phyloP scores from a whole-genome alignment of 23 red algal genomes.

The Gracilaria vermiculophylla region DNA sequence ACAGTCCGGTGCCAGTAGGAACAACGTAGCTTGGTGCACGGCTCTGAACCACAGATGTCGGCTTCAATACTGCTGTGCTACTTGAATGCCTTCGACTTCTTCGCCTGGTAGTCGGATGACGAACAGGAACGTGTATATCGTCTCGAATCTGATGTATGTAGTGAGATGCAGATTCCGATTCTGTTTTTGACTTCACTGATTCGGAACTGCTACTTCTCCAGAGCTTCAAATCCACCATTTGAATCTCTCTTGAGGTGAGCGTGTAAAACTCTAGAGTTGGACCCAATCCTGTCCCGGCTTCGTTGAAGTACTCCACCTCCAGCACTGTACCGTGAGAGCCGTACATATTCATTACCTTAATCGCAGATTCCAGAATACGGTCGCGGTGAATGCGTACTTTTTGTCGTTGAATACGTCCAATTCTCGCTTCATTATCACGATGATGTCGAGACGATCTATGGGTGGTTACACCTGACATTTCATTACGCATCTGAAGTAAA shows the following conservation, averaged over 20 bases:
- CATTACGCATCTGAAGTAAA: slow-evolving; percentile 72
- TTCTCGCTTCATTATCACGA: slow-evolving; percentile 63
- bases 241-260: slow-evolving; percentile 84
- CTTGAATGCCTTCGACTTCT: slow-evolving; percentile 24
- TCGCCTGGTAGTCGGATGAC: slow-evolving; percentile 12
- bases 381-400: slow-evolving; percentile 90
- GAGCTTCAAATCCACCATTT: slow-evolving; percentile 76
- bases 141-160: background rate
- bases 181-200: background rate
- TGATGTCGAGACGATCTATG: slow-evolving; percentile 20
- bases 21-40: slow-evolving; percentile 54
- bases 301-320: slow-evolving; percentile 95
- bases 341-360: slow-evolving; percentile 90
- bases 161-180: background rate
- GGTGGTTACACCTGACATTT: slow-evolving; percentile 39
- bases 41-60: background rate
- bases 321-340: slow-evolving; percentile 76
- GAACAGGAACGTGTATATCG: background rate
- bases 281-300: slow-evolving; percentile 94
- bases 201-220: slow-evolving; percentile 67
- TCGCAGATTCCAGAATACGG: slow-evolving; percentile 84
- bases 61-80: background rate
- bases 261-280: slow-evolving; percentile 99
- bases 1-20: slow-evolving; percentile 85
- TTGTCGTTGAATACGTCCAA: slow-evolving; percentile 89